A percentile compares a stretch with the other conserved stretches of the same genome.
phyloP scores from a whole-genome alignment of 805 yeast species.

The Candida yuanshanica region DNA sequence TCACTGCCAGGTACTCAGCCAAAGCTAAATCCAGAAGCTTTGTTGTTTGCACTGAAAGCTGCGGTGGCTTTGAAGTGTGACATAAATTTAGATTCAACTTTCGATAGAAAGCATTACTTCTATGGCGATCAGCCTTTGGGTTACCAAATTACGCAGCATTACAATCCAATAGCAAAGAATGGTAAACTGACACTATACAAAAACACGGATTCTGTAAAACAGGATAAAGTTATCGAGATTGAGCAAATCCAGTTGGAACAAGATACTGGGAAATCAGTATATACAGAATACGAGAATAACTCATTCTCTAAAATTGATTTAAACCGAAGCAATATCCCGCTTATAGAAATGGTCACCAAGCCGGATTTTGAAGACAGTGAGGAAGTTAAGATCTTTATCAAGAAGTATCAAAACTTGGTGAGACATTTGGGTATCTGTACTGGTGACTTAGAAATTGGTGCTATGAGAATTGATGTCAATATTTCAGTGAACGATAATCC shows the following conservation, averaged over 20 bases:
- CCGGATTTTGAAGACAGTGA: slow-evolving; percentile 72
- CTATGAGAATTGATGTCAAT: slow-evolving; percentile 92
- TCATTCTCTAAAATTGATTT: slow-evolving; percentile 55
- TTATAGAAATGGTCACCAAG: slow-evolving; percentile 85
- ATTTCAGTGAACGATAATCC: slow-evolving; percentile 69
- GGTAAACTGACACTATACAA: slow-evolving; percentile 52
- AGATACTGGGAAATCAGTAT: slow-evolving; percentile 82
- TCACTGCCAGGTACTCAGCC: slow-evolving; percentile 95
- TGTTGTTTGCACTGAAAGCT: slow-evolving; percentile 63
- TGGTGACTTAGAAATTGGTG: slow-evolving; percentile 92
- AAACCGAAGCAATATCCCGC: slow-evolving; percentile 80
- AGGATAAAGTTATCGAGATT: slow-evolving; percentile 47
- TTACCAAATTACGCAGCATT: slow-evolving; percentile 91
- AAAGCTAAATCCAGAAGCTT: slow-evolving; percentile 63
- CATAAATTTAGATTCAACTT: slow-evolving; percentile 52
- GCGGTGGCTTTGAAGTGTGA: slow-evolving; percentile 63
- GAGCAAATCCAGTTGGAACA: slow-evolving; percentile 90
- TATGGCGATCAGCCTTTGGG: slow-evolving; percentile 97
- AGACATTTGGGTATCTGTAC: slow-evolving; percentile 68
- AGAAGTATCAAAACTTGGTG: slow-evolving; percentile 70
- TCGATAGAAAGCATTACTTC: slow-evolving; percentile 93
- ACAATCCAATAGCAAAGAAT: slow-evolving; percentile 65
- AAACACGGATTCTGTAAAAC: slow-evolving; percentile 48
- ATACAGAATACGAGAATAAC: slow-evolving; percentile 30
- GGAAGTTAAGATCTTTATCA: slow-evolving; percentile 73